Evolutionary conservation across 305 asterid genomes (phyloP), one percentile per base, ranked within the genome.

Genomic region (Petunia hybrid): DNA sequence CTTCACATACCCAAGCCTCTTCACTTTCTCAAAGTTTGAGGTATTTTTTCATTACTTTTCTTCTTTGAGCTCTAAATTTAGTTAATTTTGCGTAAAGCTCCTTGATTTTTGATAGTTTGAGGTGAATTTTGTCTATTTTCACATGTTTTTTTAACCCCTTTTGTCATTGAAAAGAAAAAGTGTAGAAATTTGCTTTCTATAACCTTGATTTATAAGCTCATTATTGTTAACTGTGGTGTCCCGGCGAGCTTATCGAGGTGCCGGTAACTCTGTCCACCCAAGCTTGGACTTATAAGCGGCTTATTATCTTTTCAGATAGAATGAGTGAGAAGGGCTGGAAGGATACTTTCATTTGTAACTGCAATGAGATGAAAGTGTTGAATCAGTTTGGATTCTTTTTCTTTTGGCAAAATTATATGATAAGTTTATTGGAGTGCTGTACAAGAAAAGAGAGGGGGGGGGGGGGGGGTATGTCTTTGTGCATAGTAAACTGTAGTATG

Each of bases 11-110:
- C 0, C 78, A 80, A 80, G 66, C 67, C 42, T 79, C 77, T 60
- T 16, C 66, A 13, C 77, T 79, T 65, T 79, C 88, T 35, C 77
- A 80, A n/a, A 80, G 60, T 65, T 83, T 83, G 57, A 85, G 85
- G 88, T 85, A 80, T 56, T 3, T 61, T 76, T 14, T 8, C n/a
- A 5, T 55, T 1, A 14, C 7, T 59, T 5, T 59, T 59, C 31
- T 22, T 59, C 0, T 59, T 16, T 63, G 16, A 69, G 1, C 57
- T 3, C 39, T 16, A 68, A 68, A 46, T 70, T 71, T 71, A 31
- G 77, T 46, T 9, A 46, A 4, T 69, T 48, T 71, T 10, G 60
- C 31, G 7, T 65, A 16, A 3, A 40, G 66, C 40, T 79, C 9
- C 10, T 2, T 40, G n/a, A 43, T 10, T 65, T 79, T 81, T 41